Evolutionary conservation across 78 protist species (phyloP), one percentile per base, ranked within the genome.

Genomic region (Cavenderia fasciculata): DNA sequence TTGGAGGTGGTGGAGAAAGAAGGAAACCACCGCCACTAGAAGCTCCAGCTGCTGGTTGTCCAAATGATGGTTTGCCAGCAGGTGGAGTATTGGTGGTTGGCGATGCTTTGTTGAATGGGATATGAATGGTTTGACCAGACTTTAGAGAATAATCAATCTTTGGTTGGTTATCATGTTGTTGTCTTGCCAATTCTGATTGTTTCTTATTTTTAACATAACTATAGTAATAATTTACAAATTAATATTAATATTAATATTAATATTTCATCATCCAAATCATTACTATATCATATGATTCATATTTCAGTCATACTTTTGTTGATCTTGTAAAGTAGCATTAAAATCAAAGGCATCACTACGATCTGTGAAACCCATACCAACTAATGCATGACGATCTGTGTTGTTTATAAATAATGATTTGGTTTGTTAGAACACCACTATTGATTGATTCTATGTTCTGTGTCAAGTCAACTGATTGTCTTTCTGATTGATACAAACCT

Each of bases 271-370:
- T 25, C 12, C 62, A 56, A 8, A 12, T 10, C 7, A 12, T 56
- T 56, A 25, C n/a, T n/a, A 54, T 12, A 65, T 38, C 2, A 43
- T 12, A 65, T 12, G 16, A 65, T 38, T 36, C 2, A n/a, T 23
- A 36, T 62, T 62, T n/a, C 10, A 27, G 63, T 57, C 27, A 31
- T 78, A 82, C 90, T 65, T 82, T 82, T 82, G 76, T 74, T 92
- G 95, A 74, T 92, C 95, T 68, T 92, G 95, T 56, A 92, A 71
- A 62, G 95, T 65, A 31, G 85, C 95, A 65, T 76, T 86, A 51
- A 94, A 94, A 61, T 94, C 96, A 14, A 94, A 94, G 12, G 96
- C 96, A 74, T 94, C 96, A 66, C 40, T 40, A 61, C 96, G 52
- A 46, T 94, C 96, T 27, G 79, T 61, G 73, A 94, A 94, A 31